Evolutionary conservation across 768 basidiomycete genomes (phyloP), one percentile per base, ranked within the genome.

Genomic region (Ramaria sp.): DNA sequence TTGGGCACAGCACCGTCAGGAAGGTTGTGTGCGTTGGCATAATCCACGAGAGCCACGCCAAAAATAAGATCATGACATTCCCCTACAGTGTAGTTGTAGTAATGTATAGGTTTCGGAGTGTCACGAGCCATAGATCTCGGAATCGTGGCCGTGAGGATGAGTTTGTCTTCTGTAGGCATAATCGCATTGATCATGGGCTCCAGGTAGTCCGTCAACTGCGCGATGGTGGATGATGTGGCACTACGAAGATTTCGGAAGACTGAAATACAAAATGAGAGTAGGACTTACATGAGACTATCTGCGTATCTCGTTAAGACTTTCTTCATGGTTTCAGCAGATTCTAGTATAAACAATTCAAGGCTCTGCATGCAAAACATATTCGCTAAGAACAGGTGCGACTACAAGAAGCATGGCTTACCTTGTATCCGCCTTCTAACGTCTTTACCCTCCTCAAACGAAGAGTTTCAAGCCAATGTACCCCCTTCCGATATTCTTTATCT

Each of bases 401-500:
- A 39, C 12, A 10, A 13, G 43, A 13, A 4, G 13, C 50, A 27
- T n/a, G 20, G 66, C 77, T 61, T 60, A 86, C 91, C 63, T 81
- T 88, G 64, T 87, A 89, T 3, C 88, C 92, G 43, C 82, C 81
- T 64, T 91, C 83, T 34, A 94, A 69, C 39, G 84, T 89, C 69
- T 92, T 95, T 6, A 84, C 83, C 59, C 88, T 77, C 39, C 86
- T 79, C 38, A 95, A 74, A 37, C 93, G 75, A 38, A 95, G 75
- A 0, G 92, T 93, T 72, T 96, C 92, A n/a, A 92, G 72, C 85
- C 90, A 89, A 68, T 95, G 86, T 22, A 96, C 84, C 34, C 82
- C 91, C 62, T 86, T 88, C 27, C 92, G 76, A 65, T 96, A 96
- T 59, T 94, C 91, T 67, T 85, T 89, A 68, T 96, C 92, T 89